A percentile compares a stretch with the other conserved stretches of the same genome.
Evolutionary conservation across 768 basidiomycete genomes (phyloP).

Genomic region (Mycena epipterygia): DNA sequence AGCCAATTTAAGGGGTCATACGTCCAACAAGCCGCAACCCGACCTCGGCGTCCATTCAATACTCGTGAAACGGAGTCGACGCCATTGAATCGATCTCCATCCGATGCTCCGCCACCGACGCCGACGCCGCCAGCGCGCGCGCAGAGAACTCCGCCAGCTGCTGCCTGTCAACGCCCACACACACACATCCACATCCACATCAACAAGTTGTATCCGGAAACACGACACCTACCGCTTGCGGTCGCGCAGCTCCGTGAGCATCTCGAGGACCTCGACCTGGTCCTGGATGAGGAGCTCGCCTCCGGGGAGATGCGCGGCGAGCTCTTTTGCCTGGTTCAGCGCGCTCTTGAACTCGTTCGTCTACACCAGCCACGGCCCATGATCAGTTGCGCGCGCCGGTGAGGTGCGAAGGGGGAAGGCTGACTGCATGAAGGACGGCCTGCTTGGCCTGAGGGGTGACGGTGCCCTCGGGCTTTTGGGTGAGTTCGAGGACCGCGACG

Average conservation of each 20-base stretch:
- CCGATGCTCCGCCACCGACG: slow-evolving; percentile 46
- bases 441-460: slow-evolving; percentile 73
- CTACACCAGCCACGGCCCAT: slow-evolving; percentile 48
- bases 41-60: slow-evolving; percentile 16
- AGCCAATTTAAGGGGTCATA: no score
- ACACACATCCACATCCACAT: not conserved
- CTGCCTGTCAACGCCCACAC: slow-evolving; percentile 51
- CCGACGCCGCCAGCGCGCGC: slow-evolving; percentile 51
- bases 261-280: slow-evolving; percentile 78
- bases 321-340: slow-evolving; percentile 70
- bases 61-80: slow-evolving; percentile 70
- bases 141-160: slow-evolving; percentile 68
- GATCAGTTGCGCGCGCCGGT: slow-evolving; percentile 34
- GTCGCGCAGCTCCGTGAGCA: slow-evolving; percentile 74
- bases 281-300: slow-evolving; percentile 79
- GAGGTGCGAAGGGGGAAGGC: not conserved
- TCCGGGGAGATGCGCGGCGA: slow-evolving; percentile 72
- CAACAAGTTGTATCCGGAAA: not conserved
- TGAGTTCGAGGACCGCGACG: slow-evolving; percentile 70
- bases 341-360: slow-evolving; percentile 79
- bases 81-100: slow-evolving; percentile 86
- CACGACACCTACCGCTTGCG: slow-evolving; percentile 67
- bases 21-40: no score
- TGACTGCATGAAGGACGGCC: slow-evolving; percentile 74
- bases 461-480: slow-evolving; percentile 68